phyloP scores from a whole-genome alignment of 2,329 filamentous ascomycete species.

The Plenodomus biglobosus region DNA sequence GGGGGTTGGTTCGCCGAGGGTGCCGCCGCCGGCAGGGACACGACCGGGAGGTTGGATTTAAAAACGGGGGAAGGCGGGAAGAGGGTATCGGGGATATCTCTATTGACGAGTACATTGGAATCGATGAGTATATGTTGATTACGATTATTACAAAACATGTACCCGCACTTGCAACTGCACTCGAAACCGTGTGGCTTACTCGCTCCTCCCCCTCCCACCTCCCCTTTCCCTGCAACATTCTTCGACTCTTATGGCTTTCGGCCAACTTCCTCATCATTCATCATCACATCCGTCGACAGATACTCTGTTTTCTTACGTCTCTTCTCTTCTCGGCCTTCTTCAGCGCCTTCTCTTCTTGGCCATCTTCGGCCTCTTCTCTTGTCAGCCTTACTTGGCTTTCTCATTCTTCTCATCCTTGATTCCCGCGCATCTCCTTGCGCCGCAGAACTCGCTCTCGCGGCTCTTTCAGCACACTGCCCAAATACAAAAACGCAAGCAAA shows the following conservation, averaged over 20 bases:
- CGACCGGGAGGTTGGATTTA: conserved; percentile 12
- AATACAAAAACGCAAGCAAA: too few relatives aligned
- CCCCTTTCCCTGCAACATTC: background rate
- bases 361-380: conserved; percentile 27
- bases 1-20: conserved; percentile 1
- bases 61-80: background rate
- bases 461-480: too few relatives aligned
- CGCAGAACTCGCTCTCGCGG: too few relatives aligned
- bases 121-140: too few relatives aligned
- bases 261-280: background rate
- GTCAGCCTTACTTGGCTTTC: too few relatives aligned
- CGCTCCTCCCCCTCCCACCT: background rate
- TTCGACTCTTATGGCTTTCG: background rate
- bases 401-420: conserved; percentile 28
- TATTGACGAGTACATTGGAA: too few relatives aligned
- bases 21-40: conserved; percentile 6
- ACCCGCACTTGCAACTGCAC: too few relatives aligned
- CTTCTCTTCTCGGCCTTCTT: conserved; percentile 13
- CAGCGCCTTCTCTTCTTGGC: conserved; percentile 25
- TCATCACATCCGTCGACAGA: conserved; percentile 6
- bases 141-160: too few relatives aligned
- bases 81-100: too few relatives aligned
- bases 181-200: background rate
- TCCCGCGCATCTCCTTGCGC: too few relatives aligned
- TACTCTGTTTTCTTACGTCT: background rate